Percentiles rank a stretch among this genome's conserved stretches.
Conservation (phyloP, 1,139 yeast species). For the Eremothecium coryli region DNA sequence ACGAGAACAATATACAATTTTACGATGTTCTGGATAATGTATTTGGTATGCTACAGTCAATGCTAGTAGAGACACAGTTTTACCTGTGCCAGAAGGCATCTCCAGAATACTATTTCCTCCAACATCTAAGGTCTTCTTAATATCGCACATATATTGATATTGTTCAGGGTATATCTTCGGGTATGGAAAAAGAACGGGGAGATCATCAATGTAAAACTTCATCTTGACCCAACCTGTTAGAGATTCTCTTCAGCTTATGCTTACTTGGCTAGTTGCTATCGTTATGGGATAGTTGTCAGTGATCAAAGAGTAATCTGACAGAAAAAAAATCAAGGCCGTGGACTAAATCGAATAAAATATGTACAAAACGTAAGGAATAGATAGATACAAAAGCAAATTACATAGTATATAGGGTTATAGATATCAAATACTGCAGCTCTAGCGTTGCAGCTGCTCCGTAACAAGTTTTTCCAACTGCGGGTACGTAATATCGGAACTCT, state of each 20-base stretch:
- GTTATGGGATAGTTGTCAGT: no score
- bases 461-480: slow-evolving; percentile 53
- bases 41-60: slow-evolving; percentile 91
- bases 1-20: slow-evolving; percentile 94
- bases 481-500: slow-evolving; percentile 73
- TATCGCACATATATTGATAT: slow-evolving; percentile 93
- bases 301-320: no score
- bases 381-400: no score
- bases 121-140: slow-evolving; percentile 84
- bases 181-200: slow-evolving; percentile 94
- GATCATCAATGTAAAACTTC: slow-evolving; percentile 79
- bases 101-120: slow-evolving; percentile 97
- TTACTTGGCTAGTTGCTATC: no score
- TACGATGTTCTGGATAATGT: slow-evolving; percentile 90
- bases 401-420: not conserved
- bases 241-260: no score
- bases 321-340: no score
- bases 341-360: no score
- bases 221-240: no score
- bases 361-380: no score
- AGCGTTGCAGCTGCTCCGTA: slow-evolving; percentile 22
- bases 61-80: slow-evolving; percentile 84
- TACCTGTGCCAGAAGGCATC: slow-evolving; percentile 99
- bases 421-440: no score
- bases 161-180: slow-evolving; percentile 97